Conservation (phyloP, 345 rosid genomes). For the Durio zibethinus region DNA sequence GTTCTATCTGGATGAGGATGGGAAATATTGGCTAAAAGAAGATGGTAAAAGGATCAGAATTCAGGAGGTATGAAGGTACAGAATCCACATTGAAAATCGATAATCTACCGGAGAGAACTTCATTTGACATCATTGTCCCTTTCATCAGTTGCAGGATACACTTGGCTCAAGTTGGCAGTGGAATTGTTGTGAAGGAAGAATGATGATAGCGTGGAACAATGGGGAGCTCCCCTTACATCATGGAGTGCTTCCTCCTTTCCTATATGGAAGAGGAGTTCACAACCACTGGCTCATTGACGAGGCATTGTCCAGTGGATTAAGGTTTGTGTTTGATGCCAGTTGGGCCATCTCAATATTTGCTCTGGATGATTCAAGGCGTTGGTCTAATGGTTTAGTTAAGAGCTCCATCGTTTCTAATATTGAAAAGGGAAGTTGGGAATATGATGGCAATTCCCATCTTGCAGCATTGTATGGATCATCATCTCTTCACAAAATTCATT, state of each 20-base stretch:
- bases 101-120: constrained; percentile 9
- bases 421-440: constrained; percentile 65
- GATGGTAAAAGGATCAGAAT: constrained; percentile 43
- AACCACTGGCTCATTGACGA: constrained; percentile 71
- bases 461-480: constrained; percentile 64
- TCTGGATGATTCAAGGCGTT: constrained; percentile 24
- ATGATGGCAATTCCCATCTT: constrained; percentile 62
- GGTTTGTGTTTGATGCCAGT: constrained; percentile 84
- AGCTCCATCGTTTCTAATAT: constrained; percentile 18
- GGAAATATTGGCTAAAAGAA: constrained; percentile 53
- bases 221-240: constrained; percentile 50
- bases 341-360: constrained; percentile 51
- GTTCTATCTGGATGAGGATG: constrained; percentile 45
- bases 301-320: constrained; percentile 50
- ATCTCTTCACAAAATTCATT: constrained; percentile 40
- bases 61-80: constrained; percentile 54
- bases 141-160: constrained; percentile 69
- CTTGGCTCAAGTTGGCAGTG: constrained; percentile 30
- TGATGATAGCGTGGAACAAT: constrained; percentile 80
- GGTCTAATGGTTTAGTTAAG: constrained; percentile 21
- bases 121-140: constrained; percentile 33
- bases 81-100: constrained; percentile 25
- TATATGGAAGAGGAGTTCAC: constrained; percentile 64
- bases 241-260: constrained; percentile 83
- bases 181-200: constrained; percentile 42